Percentiles rank a stretch among this genome's conserved stretches.
phyloP scores from a whole-genome alignment of 495 filamentous ascomycete species.

The Penicillium goetzii region DNA sequence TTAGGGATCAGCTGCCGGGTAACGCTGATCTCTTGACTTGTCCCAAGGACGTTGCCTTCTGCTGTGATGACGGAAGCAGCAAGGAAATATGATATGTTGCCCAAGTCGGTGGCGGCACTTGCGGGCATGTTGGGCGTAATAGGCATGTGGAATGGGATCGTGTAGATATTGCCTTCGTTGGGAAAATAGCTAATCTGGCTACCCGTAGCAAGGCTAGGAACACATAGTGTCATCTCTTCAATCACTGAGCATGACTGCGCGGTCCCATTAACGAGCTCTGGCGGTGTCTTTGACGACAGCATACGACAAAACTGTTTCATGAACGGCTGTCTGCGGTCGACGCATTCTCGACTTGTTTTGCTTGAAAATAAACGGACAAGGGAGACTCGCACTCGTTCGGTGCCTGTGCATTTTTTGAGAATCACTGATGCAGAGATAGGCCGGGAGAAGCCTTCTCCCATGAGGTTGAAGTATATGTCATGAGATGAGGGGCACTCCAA shows the following conservation, averaged over 20 bases:
- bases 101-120: slow-evolving; percentile 12
- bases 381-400: slow-evolving; percentile 1
- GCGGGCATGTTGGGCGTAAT: slow-evolving; percentile 11
- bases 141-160: slow-evolving; percentile 18
- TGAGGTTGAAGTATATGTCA: slow-evolving; percentile 16
- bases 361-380: slow-evolving; percentile 17
- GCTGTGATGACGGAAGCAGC: slow-evolving; percentile 8
- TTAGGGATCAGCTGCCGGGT: slow-evolving; percentile 13
- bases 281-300: slow-evolving; percentile 3
- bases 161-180: slow-evolving; percentile 7
- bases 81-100: slow-evolving; percentile 17
- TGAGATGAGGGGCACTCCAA: slow-evolving; percentile 16
- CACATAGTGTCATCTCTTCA: slow-evolving; percentile 9
- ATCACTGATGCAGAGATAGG: slow-evolving; percentile 18
- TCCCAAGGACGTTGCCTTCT: background rate
- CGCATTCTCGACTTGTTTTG: background rate
- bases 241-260: slow-evolving; percentile 10
- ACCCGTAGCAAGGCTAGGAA: background rate
- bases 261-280: background rate
- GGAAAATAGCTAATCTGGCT: slow-evolving; percentile 5
- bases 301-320: slow-evolving; percentile 1
- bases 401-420: background rate
- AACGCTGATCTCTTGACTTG: slow-evolving; percentile 14
- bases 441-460: slow-evolving; percentile 17
- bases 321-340: background rate